A percentile compares a stretch with the other conserved stretches of the same genome.
These are phyloP conservation scores for Rostrohypoxylon terebratum DNA, from an alignment of 495 filamentous ascomycete genomes.

Conservation along the genomic window DNA sequence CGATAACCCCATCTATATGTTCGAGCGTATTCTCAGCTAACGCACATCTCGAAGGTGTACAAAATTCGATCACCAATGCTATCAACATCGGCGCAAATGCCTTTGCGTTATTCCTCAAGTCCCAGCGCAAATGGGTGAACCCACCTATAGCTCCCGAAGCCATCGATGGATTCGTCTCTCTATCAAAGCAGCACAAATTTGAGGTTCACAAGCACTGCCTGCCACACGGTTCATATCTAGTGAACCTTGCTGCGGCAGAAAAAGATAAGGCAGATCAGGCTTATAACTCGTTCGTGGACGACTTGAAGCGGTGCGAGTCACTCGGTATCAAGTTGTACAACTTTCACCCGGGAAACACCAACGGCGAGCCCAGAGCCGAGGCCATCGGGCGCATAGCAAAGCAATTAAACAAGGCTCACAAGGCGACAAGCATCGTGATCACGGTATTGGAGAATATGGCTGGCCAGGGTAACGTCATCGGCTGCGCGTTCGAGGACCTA, in stretches of 20 bases:
- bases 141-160: slow-evolving; percentile 78
- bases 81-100: slow-evolving; percentile 88
- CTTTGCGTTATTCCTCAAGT: slow-evolving; percentile 95
- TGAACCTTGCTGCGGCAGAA: slow-evolving; percentile 91
- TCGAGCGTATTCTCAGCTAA: slow-evolving; percentile 13
- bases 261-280: slow-evolving; percentile 84
- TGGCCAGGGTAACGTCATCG: slow-evolving; percentile 87
- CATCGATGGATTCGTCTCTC: slow-evolving; percentile 71
- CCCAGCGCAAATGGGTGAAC: slow-evolving; percentile 93
- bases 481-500: slow-evolving; percentile 84
- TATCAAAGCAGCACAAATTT: slow-evolving; percentile 77
- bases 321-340: slow-evolving; percentile 93
- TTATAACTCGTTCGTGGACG: slow-evolving; percentile 87
- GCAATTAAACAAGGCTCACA: slow-evolving; percentile 82
- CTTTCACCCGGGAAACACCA: slow-evolving; percentile 91
- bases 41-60: slow-evolving; percentile 70
- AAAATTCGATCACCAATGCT: slow-evolving; percentile 86
- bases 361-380: slow-evolving; percentile 69
- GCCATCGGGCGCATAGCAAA: slow-evolving; percentile 83
- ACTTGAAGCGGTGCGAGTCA: slow-evolving; percentile 86
- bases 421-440: slow-evolving; percentile 76
- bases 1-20: slow-evolving; percentile 22
- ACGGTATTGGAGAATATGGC: slow-evolving; percentile 97
- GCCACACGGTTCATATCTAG: slow-evolving; percentile 94
- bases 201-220: slow-evolving; percentile 77